Conservation (phyloP, 768 basidiomycete genomes). For the Boletellus sp. region DNA sequence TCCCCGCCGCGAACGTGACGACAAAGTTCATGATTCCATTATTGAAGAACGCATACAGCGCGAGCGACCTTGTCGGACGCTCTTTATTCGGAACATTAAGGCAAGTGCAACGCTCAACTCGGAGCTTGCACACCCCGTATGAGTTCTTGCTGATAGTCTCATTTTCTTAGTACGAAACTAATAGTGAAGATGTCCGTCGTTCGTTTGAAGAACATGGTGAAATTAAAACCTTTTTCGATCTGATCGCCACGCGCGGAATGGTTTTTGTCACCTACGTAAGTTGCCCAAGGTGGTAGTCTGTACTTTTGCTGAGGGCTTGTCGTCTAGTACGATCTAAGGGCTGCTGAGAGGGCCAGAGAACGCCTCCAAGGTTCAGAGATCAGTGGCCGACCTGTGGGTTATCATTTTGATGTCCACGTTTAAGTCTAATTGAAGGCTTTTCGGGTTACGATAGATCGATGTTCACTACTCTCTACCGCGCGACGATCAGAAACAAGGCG, state of each 20-base stretch:
- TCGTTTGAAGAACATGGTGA: constrained; percentile 93
- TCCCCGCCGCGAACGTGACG: constrained; percentile 73
- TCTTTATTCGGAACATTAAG: constrained; percentile 98
- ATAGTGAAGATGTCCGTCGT: constrained; percentile 76
- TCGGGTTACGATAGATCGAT: constrained; percentile 67
- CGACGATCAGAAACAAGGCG: constrained; percentile 70
- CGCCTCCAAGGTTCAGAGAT: constrained; percentile 87
- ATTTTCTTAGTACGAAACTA: constrained; percentile 74
- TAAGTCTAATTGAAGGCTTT: constrained; percentile 4
- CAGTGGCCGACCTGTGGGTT: constrained; percentile 80
- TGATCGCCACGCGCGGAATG: constrained; percentile 95
- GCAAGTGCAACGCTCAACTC: constrained; percentile 48
- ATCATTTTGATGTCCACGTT: background rate
- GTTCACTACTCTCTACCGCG: constrained; percentile 96
- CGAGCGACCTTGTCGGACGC: constrained; percentile 90
- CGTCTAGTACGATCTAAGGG: constrained; percentile 81
- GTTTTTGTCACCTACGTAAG: constrained; percentile 98
- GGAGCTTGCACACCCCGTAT: constrained; percentile 5
- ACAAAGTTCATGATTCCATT: constrained; percentile 85
- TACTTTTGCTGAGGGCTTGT: constrained; percentile 10
- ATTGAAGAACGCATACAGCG: constrained; percentile 93
- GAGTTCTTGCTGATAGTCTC: constrained; percentile 12
- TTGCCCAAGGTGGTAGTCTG: constrained; percentile 16
- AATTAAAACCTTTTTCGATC: constrained; percentile 96
- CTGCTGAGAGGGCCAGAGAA: constrained; percentile 89